Percentiles rank a stretch among this genome's conserved stretches.
These are phyloP conservation scores for Pyrenophora teres DNA, from an alignment of 2,329 filamentous ascomycete genomes.

Conservation along the genomic window DNA sequence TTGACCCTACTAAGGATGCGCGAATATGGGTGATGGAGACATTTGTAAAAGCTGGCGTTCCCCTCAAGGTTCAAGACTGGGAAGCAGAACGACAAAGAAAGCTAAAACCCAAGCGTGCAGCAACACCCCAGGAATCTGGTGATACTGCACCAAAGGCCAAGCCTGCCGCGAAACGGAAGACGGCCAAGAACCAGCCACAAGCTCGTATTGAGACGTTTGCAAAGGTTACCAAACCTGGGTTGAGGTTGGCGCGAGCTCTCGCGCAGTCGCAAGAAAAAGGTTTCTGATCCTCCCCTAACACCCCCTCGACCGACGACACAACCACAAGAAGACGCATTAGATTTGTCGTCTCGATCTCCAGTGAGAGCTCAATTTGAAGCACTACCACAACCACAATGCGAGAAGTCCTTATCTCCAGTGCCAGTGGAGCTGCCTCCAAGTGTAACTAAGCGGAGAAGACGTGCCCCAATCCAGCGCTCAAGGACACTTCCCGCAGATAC, in stretches of 20 bases:
- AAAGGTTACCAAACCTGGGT: constrained; percentile 44
- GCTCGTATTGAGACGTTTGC: constrained; percentile 37
- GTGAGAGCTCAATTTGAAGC: constrained; percentile 3
- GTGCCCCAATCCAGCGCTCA: constrained; percentile 42
- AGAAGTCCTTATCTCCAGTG: constrained; percentile 27
- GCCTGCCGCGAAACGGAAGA: constrained; percentile 29
- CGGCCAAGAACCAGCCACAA: constrained; percentile 24
- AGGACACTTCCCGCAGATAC: constrained; percentile 35
- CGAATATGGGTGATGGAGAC: constrained; percentile 71
- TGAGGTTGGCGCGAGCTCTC: constrained; percentile 21
- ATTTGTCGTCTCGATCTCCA: constrained; percentile 41
- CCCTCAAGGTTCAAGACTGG: constrained; percentile 68
- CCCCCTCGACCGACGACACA: constrained; percentile 3
- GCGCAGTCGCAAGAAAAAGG: constrained; percentile 26
- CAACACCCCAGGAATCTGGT: constrained; percentile 26
- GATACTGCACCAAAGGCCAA: constrained; percentile 28
- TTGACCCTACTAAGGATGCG: constrained; percentile 69
- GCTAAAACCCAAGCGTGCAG: constrained; percentile 28
- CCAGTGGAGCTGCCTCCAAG: constrained; percentile 34
- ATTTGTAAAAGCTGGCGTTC: constrained; percentile 67
- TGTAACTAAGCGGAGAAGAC: constrained; percentile 36
- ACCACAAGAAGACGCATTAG: constrained; percentile 20
- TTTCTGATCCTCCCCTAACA: background rate
- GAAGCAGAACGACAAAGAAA: constrained; percentile 50
- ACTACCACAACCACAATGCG: constrained; percentile 6